Evolutionary conservation across 2,329 filamentous ascomycete genomes (phyloP), one percentile per base, ranked within the genome.

Genomic region (Orbilia ellipsospora): DNA sequence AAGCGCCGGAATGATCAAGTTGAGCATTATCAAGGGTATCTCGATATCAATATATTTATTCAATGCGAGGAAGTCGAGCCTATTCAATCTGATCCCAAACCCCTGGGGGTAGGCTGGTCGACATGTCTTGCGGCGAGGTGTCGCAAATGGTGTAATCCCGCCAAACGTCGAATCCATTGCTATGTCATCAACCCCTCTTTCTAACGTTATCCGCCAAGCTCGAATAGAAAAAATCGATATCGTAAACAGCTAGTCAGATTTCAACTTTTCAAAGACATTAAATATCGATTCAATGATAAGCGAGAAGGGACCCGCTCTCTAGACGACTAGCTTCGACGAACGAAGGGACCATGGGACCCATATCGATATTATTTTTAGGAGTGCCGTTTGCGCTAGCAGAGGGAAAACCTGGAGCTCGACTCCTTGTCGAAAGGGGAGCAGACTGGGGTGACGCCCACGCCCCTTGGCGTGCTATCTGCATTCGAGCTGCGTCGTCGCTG

Each of bases 71-170:
- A 7, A 36, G 31, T 10, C 31, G 10, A 36, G 31, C 5, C 5
- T 10, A 10, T 36, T 36, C 31, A 36, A 36, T 36, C 31, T 36
- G 10, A 36, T 36, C 31, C 7, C 31, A 36, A 36, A 36, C 5
- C 31, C 31, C 31, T 6, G 31, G 31, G 31, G 31, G 31, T 36
- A 36, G 31, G 31, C 31, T 36, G 3, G 5, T 36, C 31, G 31
- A 36, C 31, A 36, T 10, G 31, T 36, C 31, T 36, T 36, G 31
- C 31, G 31, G 31, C 31, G 31, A 36, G 10, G 31, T 36, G 16
- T 54, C 62, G 20, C 63, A 52, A 48, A 8, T 28, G 42, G 51
- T 68, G 54, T 59, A 67, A 68, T 68, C 64, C 64, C 64, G 28
- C 31, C 31, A 36, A 36, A 36, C 8, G 31, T 7, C 10, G 31